Base-by-base conservation (phyloP, 768 basidiomycete species). In the Macrolepiota fuliginosa region DNA sequence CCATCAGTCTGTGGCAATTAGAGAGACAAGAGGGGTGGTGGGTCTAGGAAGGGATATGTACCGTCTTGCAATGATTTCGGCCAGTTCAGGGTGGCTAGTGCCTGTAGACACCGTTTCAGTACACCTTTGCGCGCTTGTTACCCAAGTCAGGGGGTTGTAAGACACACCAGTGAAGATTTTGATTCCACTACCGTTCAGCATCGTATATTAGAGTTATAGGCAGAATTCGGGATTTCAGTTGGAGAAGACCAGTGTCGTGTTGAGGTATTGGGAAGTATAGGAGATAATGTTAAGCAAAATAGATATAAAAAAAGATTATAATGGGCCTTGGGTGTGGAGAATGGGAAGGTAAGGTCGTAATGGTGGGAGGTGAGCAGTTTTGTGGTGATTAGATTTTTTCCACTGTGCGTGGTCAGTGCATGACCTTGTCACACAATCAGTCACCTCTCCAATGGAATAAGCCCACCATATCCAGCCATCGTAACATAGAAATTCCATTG, bases 51-150 rank as follows among this genome's bases (percentile, higher is more conserved):
- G 70, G 66, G 62, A 69, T 74, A 73, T 68, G 71, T 81, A 96
- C 95, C 95, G 88, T 79, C 89, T 83, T 65, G 94, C 91, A 72
- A 98, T 93, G 68, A 93, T 89, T 74, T 96, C 90, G 37, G 96
- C 96, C 66, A 98, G 83, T 76, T 94, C 92, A 57, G 95, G 94
- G 76, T 98, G 96, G 76, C 92, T 94, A 37, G 94, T 96, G 64
- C 95, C 95, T 96, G 64, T 35, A 54, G 68, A 29, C 32, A 59
- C 19, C 35, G 27, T 51, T 24, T 45, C 54, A 27, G 61, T 56
- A 63, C 51, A 29, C 36, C 56, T 42, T 58, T 45, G 58, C 53
- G 35, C 51, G 40, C 54, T n/a, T n/a, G 42, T 25, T 10, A 15
- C 17, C 42, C 54, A 63, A 51, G 52, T 15, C 29, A 36, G 46